Evolutionary conservation across 1,284 basidiomycete genomes (phyloP), one percentile per base, ranked within the genome.

Genomic region (Tremellales sp.): DNA sequence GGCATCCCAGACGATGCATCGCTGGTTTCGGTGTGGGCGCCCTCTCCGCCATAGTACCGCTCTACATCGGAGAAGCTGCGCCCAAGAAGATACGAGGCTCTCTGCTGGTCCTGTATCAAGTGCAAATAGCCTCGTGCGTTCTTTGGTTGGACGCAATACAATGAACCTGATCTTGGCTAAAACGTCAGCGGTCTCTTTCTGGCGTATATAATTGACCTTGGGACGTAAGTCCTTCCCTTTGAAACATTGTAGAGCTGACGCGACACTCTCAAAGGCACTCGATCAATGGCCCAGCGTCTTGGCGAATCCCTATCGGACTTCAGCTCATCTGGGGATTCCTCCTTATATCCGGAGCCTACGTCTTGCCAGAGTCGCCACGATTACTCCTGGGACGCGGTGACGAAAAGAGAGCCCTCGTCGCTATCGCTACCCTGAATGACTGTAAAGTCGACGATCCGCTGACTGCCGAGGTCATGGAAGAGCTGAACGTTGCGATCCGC

Each of bases 61-160:
- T 84, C 34, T 66, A 62, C 53, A 56, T 60, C 45, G 56, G 59
- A 12, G 63, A 64, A 39, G 56, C 55, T 28, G 84, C 85, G 0
- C 86, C 87, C 2, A 76, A 83, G 14, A 81, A 86, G 55, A 82
- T 90, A 45, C 80, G 87, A 53, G 86, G 87, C 19, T 80, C 85
- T 1, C 72, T 87, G 21, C 86, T 84, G 26, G 73, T 71, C 0
- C 73, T 81, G 0, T 86, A 84, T 58, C 85, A 87, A 62, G 74
- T 87, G 18, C 82, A 84, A 70, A 86, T 86, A 62, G 86, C 84
- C 0, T 77, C 84, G n/a, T n/a, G n/a, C n/a, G n/a, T n/a, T n/a
- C n/a, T n/a, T n/a, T 19, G 50, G 50, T 12, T 48, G 38, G 40
- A 16, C 34, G 39, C 34, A 14, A 5, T n/a, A 3, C 19, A n/a